Conservation (phyloP, 2,329 filamentous ascomycete genomes). For the Chaetomiaceae sp. region DNA sequence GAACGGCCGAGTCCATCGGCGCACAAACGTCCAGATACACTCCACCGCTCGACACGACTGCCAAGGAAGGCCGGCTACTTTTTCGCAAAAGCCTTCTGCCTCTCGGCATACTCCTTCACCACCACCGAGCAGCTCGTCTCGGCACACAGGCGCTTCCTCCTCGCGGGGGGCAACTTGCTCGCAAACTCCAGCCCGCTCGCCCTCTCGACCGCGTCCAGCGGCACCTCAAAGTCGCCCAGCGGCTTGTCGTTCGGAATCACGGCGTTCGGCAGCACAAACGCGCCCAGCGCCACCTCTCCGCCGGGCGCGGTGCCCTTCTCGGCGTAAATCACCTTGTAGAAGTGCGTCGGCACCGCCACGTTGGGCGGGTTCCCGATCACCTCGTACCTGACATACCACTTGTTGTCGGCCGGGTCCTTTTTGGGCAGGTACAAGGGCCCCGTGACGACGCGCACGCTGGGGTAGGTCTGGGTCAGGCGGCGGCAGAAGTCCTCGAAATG, state of each 20-base stretch:
- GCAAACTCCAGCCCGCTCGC: conserved; percentile 92
- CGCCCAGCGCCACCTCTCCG: conserved; percentile 81
- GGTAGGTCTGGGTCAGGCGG: conserved; percentile 73
- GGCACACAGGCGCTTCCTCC: conserved; percentile 72
- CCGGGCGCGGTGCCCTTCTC: conserved; percentile 59
- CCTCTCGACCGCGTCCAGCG: conserved; percentile 85
- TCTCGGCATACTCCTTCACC: conserved; percentile 70
- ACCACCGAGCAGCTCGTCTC: conserved; percentile 81
- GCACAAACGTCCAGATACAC: too few species aligned
- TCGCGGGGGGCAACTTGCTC: conserved; percentile 68
- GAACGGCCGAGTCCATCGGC: too few species aligned
- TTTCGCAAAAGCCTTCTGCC: conserved; percentile 56
- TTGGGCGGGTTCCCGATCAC: conserved; percentile 91
- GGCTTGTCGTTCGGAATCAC: conserved; percentile 83
- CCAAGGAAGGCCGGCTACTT: conserved; percentile 12
- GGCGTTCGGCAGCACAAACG: conserved; percentile 93
- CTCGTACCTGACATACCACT: conserved; percentile 95
- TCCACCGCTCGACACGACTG: too few species aligned
- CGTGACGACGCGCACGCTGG: conserved; percentile 85
- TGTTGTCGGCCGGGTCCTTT: conserved; percentile 74
- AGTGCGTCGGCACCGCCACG: conserved; percentile 94
- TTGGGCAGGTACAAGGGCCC: conserved; percentile 90
- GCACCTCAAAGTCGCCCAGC: conserved; percentile 88
- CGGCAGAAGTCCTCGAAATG: conserved; percentile 98
- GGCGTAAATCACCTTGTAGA: conserved; percentile 98